Evolutionary conservation across 2,329 filamentous ascomycete genomes (phyloP).

Genomic region (Fusarium penzigii): DNA sequence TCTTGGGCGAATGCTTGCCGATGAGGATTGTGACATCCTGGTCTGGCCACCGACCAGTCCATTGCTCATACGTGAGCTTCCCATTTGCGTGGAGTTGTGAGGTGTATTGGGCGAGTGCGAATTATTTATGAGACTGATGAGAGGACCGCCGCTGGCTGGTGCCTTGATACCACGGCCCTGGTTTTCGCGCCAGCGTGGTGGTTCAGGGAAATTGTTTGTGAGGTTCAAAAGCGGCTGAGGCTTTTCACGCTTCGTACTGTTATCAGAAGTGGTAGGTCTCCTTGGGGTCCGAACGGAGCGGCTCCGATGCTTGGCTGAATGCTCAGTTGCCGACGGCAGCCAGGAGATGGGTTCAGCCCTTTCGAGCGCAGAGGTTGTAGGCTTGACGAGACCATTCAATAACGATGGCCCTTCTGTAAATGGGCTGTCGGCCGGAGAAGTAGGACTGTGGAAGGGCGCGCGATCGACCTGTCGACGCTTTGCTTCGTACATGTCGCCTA

Average conservation of each 20-base stretch:
- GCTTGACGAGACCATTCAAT: constrained; percentile 44
- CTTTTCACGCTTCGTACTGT: constrained; percentile 26
- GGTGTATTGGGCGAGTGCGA: constrained; percentile 15
- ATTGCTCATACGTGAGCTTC: constrained; percentile 1
- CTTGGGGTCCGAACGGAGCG: constrained; percentile 22
- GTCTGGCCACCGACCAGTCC: constrained; percentile 21
- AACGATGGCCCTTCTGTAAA: constrained; percentile 61
- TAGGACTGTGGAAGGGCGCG: constrained; percentile 32
- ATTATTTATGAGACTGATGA: constrained; percentile 48
- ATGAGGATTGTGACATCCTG: constrained; percentile 16
- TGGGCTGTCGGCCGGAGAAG: constrained; percentile 31
- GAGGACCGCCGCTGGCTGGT: constrained; percentile 38
- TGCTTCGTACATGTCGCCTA: constrained; percentile 49
- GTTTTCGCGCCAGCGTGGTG: constrained; percentile 56
- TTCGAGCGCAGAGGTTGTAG: constrained; percentile 22
- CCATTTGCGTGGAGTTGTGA: constrained; percentile 6
- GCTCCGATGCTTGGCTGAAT: constrained; percentile 37
- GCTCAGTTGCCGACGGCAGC: constrained; percentile 41
- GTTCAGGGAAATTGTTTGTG: constrained; percentile 61
- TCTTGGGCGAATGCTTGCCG: constrained; percentile 18
- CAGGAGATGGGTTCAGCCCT: constrained; percentile 35
- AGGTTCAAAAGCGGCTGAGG: constrained; percentile 69
- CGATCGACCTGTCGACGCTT: constrained; percentile 41
- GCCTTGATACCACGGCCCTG: constrained; percentile 51
- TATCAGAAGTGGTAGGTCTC: constrained; percentile 29